phyloP scores from a whole-genome alignment of 2,329 filamentous ascomycete genomes.

The Aspergillus sp. region DNA sequence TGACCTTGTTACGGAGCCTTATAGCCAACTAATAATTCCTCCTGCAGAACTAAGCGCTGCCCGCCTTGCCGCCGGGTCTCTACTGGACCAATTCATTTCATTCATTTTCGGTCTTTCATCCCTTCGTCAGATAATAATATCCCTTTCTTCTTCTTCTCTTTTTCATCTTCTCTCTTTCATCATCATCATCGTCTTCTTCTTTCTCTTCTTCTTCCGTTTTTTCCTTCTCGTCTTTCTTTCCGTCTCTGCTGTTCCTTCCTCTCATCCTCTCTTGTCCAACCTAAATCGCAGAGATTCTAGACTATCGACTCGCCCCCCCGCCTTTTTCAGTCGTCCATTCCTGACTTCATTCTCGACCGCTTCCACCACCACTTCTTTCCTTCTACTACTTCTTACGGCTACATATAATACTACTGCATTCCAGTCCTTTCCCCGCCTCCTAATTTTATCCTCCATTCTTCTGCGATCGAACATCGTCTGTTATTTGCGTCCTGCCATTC shows the following conservation, averaged over 20 bases:
- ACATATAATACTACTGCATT: not conserved
- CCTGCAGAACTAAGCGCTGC: too few relatives aligned
- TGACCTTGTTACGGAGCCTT: too few relatives aligned
- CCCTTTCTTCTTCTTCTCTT: not conserved
- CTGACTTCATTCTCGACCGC: not conserved
- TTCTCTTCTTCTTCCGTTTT: slow-evolving; percentile 1
- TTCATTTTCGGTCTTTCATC: too few relatives aligned
- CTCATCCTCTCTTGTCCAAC: not conserved
- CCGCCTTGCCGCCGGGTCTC: too few relatives aligned
- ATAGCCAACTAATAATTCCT: too few relatives aligned
- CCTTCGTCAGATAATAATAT: too few relatives aligned
- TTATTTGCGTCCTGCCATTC: not conserved
- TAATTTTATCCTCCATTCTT: not conserved
- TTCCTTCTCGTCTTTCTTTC: not conserved
- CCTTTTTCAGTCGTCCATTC: not conserved
- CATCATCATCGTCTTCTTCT: slow-evolving; percentile 1
- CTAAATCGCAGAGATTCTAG: too few relatives aligned
- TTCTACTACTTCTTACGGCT: too few relatives aligned
- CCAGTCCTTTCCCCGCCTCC: slow-evolving; percentile 1
- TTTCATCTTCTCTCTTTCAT: not conserved
- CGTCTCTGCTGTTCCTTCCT: not conserved
- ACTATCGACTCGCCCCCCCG: not conserved
- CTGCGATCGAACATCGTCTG: too few relatives aligned
- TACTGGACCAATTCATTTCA: too few relatives aligned
- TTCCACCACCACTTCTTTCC: not conserved